These are phyloP conservation scores for Limonomyces culmigenus DNA, from an alignment of 1,284 basidiomycete genomes.

Conservation along the genomic window DNA sequence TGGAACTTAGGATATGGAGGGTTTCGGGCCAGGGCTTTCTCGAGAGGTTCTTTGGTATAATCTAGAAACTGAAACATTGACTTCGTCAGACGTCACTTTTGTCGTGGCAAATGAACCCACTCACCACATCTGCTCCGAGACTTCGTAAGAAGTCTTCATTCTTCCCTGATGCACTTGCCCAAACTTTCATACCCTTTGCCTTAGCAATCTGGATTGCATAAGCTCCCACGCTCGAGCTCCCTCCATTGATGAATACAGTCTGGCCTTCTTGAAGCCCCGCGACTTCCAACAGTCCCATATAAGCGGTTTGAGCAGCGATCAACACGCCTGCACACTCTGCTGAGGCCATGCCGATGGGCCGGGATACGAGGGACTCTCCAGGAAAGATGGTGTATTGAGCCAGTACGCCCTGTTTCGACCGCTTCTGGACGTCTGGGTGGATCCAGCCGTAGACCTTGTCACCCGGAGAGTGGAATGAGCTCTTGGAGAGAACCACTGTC, in stretches of 20 bases:
- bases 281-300: constrained; percentile 27
- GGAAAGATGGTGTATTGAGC: constrained; percentile 32
- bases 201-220: constrained; percentile 14
- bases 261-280: constrained; percentile 26
- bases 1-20: constrained; percentile 11
- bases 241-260: constrained; percentile 48
- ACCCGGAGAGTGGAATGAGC: constrained; percentile 30
- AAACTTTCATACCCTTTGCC: constrained; percentile 11
- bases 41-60: constrained; percentile 18
- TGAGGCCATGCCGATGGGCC: constrained; percentile 29
- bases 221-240: constrained; percentile 17
- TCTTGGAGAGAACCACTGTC: constrained; percentile 33
- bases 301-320: constrained; percentile 37
- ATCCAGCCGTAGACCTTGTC: constrained; percentile 43
- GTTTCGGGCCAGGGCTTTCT: constrained; percentile 12
- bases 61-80: constrained; percentile 20
- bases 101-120: no score
- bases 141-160: constrained; percentile 12
- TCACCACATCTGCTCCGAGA: constrained; percentile 13
- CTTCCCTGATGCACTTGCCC: constrained; percentile 12
- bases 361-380: constrained; percentile 20
- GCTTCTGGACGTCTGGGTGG: constrained; percentile 12
- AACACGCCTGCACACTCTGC: constrained; percentile 40
- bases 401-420: constrained; percentile 27
- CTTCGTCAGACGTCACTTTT: background rate